These are phyloP conservation scores for Kalmusia sp. DNA, from an alignment of 2,329 filamentous ascomycete species.

Conservation along the genomic window DNA sequence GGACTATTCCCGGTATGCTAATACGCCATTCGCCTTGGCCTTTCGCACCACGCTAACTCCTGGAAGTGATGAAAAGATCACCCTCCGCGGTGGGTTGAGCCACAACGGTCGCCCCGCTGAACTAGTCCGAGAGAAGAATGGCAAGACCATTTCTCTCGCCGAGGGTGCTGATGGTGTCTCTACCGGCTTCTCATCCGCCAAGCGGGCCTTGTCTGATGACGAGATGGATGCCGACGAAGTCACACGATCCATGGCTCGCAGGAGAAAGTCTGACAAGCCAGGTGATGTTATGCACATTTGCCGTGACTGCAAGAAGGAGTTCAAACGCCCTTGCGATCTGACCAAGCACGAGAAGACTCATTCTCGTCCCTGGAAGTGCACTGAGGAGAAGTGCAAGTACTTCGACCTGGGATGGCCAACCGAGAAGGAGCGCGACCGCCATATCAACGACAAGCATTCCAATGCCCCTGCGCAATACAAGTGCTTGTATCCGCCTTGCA, in stretches of 20 bases:
- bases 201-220: conserved; percentile 65
- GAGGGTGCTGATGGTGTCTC: conserved; percentile 64
- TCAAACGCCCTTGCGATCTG: conserved; percentile 95
- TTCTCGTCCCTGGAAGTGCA: conserved; percentile 94
- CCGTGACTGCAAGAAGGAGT: conserved; percentile 82
- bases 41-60: conserved; percentile 27
- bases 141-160: conserved; percentile 78
- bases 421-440: conserved; percentile 95
- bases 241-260: conserved; percentile 90
- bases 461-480: conserved; percentile 79
- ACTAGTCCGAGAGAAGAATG: conserved; percentile 81
- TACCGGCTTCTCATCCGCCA: conserved; percentile 56
- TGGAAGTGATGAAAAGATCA: conserved; percentile 72
- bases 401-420: conserved; percentile 91
- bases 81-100: conserved; percentile 80
- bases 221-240: conserved; percentile 82
- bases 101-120: conserved; percentile 84
- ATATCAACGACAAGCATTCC: conserved; percentile 96
- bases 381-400: conserved; percentile 84
- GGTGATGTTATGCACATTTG: conserved; percentile 85
- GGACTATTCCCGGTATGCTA: conserved; percentile 56
- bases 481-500: conserved; percentile 83
- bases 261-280: conserved; percentile 89
- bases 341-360: conserved; percentile 99
- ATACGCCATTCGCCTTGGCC: conserved; percentile 28